These are phyloP conservation scores for Crithidia brevicula DNA, from an alignment of 208 protist species.

Conservation along the genomic window DNA sequence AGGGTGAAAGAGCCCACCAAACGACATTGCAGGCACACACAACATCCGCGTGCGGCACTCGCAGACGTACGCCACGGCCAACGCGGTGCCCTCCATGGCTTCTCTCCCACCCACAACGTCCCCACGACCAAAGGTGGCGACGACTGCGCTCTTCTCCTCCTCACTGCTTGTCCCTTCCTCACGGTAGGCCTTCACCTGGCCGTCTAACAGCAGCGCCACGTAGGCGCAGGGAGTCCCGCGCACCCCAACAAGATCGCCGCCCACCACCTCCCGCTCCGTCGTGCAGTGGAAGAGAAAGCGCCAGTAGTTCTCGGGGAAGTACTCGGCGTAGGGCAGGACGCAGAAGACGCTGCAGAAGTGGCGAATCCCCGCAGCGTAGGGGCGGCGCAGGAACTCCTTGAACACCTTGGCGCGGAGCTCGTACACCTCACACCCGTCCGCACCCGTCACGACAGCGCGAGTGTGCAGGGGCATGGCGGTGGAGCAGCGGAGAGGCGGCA, in stretches of 20 bases:
- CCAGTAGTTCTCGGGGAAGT: conserved; percentile 26
- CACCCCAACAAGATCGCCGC: conserved; percentile 15
- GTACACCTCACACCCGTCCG: conserved; percentile 13
- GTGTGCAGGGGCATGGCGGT: conserved; percentile 11
- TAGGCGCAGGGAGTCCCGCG: not conserved
- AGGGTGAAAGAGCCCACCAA: conserved; percentile 8
- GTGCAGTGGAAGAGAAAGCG: conserved; percentile 18
- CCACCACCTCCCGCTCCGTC: conserved; percentile 14
- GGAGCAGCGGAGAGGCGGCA: conserved; percentile 15
- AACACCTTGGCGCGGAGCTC: conserved; percentile 9
- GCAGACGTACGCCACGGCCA: conserved; percentile 15
- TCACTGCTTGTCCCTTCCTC: not conserved
- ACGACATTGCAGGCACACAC: conserved; percentile 18
- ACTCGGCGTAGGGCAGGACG: conserved; percentile 15
- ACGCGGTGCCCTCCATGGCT: conserved; percentile 4
- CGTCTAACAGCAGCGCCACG: conserved; percentile 18
- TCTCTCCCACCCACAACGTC: conserved; percentile 22
- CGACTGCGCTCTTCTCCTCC: not conserved
- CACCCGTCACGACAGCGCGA: conserved; percentile 11
- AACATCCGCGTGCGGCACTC: conserved; percentile 15
- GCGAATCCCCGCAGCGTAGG: conserved; percentile 11
- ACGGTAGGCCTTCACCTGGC: conserved; percentile 14
- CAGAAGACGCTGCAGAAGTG: conserved; percentile 23
- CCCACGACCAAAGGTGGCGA: conserved; percentile 13
- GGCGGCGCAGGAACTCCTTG: conserved; percentile 12